Evolutionary conservation across 2,329 filamentous ascomycete genomes (phyloP).

Genomic region (Geosmithia flava): DNA sequence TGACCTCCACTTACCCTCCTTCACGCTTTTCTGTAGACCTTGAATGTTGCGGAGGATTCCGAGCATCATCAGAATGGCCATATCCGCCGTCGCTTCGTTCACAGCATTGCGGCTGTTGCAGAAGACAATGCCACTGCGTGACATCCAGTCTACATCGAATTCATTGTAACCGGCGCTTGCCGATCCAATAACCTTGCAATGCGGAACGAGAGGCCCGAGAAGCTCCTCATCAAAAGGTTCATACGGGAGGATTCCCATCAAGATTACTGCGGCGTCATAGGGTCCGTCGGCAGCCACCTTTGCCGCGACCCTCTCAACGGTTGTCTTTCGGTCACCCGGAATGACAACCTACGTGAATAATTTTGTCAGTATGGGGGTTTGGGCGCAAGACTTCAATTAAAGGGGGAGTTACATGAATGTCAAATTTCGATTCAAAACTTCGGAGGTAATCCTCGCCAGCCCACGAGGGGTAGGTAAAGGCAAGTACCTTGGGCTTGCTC

Average conservation of each 20-base stretch:
- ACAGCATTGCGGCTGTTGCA: conserved; percentile 40
- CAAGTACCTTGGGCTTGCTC: too few relatives aligned
- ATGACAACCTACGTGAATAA: too few relatives aligned
- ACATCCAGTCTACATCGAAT: conserved; percentile 29
- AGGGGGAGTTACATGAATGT: too few relatives aligned
- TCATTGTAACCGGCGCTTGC: conserved; percentile 33
- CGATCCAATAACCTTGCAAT: conserved; percentile 29
- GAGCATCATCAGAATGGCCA: conserved; percentile 22
- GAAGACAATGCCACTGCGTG: conserved; percentile 31
- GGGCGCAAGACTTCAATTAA: too few relatives aligned
- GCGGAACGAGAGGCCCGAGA: conserved; percentile 21
- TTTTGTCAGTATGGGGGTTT: too few relatives aligned
- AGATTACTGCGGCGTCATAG: conserved; percentile 31
- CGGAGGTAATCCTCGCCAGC: too few relatives aligned
- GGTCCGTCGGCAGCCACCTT: conserved; percentile 13
- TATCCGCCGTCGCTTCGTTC: conserved; percentile 35
- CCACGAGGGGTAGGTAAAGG: too few relatives aligned
- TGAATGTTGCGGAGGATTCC: conserved; percentile 28
- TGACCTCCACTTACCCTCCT: conserved; percentile 21
- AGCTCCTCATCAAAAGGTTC: conserved; percentile 34
- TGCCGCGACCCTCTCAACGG: too few relatives aligned
- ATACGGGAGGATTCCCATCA: conserved; percentile 33
- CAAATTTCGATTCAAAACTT: too few relatives aligned
- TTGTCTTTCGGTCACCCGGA: too few relatives aligned
- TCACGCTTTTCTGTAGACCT: conserved; percentile 19